Evolutionary conservation across 2,329 filamentous ascomycete genomes (phyloP), one percentile per base, ranked within the genome.

Genomic region (Aulographum hederae): DNA sequence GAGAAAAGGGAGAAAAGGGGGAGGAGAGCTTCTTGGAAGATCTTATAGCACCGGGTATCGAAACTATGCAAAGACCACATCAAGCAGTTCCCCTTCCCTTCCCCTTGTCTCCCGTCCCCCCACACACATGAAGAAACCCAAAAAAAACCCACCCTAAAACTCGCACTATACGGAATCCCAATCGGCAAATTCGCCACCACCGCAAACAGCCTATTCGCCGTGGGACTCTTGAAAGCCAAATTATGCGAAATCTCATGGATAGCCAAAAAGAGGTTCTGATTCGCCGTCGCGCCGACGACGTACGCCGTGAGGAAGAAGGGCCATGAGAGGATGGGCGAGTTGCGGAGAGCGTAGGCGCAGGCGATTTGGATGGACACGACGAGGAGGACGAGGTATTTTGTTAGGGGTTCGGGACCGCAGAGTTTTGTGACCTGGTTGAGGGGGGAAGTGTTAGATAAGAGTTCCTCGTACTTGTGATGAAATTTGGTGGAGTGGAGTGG

Each of bases 201-300:
- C 41, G 89, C 89, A 41, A 95, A 67, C 32, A 93, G 50, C 14
- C 89, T 67, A 58, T 98, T 98, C 38, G 73, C 75, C 26, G 74
- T 52, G 2, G 80, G 67, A 17, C 73, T 85, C 42, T 72, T 73
- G 65, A 95, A 95, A 21, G 86, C 89, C 39, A 98, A 65, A 52
- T 98, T 98, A 60, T 98, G 89, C 12, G 82, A 92, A 53, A 98
- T 95, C 58, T 98, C 89, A 60, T 98, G 89, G 48, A 98, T 98
- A 36, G 89, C 84, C 26, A 98, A 73, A 62, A 98, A 98, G 31
- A 95, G 70, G 56, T 98, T 98, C 64, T 98, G 89, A 63, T 95
- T 98, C 33, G 86, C 75, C 0, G 89, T 95, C 18, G 89, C 89
- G 35, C 89, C 89, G 39, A 98, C 66, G 33, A 93, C 60, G 57